Evolutionary conservation across 495 filamentous ascomycete species (phyloP), one percentile per base, ranked within the genome.

Genomic region (Rostrohypoxylon terebratum): DNA sequence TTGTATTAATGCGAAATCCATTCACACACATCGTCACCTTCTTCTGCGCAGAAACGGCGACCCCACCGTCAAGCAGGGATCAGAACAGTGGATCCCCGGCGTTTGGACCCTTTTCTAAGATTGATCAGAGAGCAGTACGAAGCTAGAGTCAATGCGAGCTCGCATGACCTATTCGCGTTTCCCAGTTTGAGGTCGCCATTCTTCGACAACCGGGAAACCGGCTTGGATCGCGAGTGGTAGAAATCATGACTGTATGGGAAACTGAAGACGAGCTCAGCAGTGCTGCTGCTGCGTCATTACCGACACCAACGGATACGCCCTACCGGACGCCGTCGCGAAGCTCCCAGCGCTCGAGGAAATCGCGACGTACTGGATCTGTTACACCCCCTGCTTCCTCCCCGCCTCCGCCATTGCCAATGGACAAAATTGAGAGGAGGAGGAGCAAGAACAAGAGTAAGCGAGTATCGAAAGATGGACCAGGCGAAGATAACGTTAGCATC

Each of bases 401-500:
- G 8, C 88, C 91, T 16, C 86, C 90, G 20, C 84, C 85, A 59
- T 81, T 89, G 16, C 88, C 87, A 18, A 81, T 82, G 18, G 83
- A 86, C 1, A 81, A 83, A 60, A 81, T 79, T 7, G 84, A 86
- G 10, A 81, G 83, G 69, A 81, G 72, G 9, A 81, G 73, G 4
- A 81, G 75, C 36, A 84, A 84, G 54, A 81, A 72, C 7, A 81
- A 74, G 7, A 81, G 75, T 40, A 84, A 84, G 54, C 80, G 87
- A 65, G 80, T 82, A 18, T 89, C 88, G 0, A 88, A 88, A 66
- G 85, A 91, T 73, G 76, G 84, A 25, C 78, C 80, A 10, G 88
- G 86, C 66, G 90, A 94, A 60, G 92, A 96, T 61, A 89, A 83
- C 65, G 87, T 94, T 50, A 92, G 92, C 18, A 88, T 93, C 16